Conservation (phyloP, 108 stramenopile genomes). For the Nitzschia sp. region DNA sequence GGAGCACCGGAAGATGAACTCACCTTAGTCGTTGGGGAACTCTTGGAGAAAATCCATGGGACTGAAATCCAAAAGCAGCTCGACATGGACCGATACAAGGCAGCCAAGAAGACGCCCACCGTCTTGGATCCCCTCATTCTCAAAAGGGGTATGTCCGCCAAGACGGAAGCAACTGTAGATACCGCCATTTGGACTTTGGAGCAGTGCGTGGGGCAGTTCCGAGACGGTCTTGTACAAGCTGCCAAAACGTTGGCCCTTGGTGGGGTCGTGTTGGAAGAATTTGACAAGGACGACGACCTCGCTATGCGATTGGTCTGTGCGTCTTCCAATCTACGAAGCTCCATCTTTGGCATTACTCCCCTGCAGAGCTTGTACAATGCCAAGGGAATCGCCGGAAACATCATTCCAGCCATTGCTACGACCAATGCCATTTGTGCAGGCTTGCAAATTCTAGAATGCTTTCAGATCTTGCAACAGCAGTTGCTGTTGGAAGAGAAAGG, state of each 20-base stretch:
- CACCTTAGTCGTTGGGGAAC: background rate
- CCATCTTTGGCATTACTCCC: conserved; percentile 88
- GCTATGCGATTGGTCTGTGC: conserved; percentile 97
- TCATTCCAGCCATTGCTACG: conserved; percentile 99
- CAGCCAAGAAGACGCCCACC: conserved; percentile 76
- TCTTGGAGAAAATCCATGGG: conserved; percentile 51
- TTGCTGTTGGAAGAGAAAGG: conserved; percentile 20
- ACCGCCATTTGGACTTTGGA: conserved; percentile 51
- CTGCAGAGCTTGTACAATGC: conserved; percentile 83
- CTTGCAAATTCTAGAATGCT: conserved; percentile 78
- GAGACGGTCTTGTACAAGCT: conserved; percentile 46
- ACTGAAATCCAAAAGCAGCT: conserved; percentile 85
- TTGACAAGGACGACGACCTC: conserved; percentile 95
- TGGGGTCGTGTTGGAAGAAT: conserved; percentile 47
- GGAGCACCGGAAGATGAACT: conserved; percentile 8
- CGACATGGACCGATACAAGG: conserved; percentile 87
- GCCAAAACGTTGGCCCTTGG: conserved; percentile 29
- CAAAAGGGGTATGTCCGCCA: conserved; percentile 10
- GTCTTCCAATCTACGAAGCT: conserved; percentile 88
- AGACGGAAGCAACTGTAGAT: background rate
- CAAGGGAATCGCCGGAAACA: conserved; percentile 99
- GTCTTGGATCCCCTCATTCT: conserved; percentile 18
- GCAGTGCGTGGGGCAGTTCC: conserved; percentile 49
- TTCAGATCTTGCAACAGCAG: conserved; percentile 66
- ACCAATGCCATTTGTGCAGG: conserved; percentile 99